Base-by-base conservation (phyloP, 257 asterid genomes). In the Gentiana dahurica region DNA sequence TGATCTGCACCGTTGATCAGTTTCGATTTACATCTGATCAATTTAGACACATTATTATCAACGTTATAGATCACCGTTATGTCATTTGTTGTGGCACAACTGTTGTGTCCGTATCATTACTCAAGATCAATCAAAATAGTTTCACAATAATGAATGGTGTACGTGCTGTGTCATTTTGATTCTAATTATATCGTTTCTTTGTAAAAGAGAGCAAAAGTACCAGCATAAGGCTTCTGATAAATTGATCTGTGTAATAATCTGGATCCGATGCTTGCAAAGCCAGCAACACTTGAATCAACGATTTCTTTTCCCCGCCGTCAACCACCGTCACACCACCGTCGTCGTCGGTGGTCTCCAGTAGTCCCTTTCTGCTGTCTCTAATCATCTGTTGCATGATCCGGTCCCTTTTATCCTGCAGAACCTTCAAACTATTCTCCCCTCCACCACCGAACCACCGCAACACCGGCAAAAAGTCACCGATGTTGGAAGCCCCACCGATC, bases 301-400 rank as follows among this genome's bases (percentile, higher is more conserved):
- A 55, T n/a, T 61, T 71, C 41, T 33, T 60, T 58, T 33, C 50
- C 11, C 36, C 51, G 34, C 7, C 49, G n/a, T 33, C 55, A 4
- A 8, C 13, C 6, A 5, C 49, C 36, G 36, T 6, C 8, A 12
- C 36, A 24, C 24, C 24, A 24, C 24, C 24, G 24, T 36, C 60
- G 6, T 55, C 71, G 24, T 61, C 62, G 7, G 10, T 24, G 1
- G 64, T 63, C 51, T 34, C 55, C 53, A 77, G 41, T 24, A 24
- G 24, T 54, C 60, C 57, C 3, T 5, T 61, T 73, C 71, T 76
- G 34, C 82, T 41, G 33, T 60, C 79, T 43, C 69, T 76, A 9
- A 85, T 66, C 67, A 81, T 24, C 37, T 73, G 75, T 63, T 82
- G 86, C 71, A 85, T 70, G 51, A 75, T 79, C 0, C 2, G 66